Base-by-base conservation (phyloP, 1,284 basidiomycete genomes). In the Boletus putidus region DNA sequence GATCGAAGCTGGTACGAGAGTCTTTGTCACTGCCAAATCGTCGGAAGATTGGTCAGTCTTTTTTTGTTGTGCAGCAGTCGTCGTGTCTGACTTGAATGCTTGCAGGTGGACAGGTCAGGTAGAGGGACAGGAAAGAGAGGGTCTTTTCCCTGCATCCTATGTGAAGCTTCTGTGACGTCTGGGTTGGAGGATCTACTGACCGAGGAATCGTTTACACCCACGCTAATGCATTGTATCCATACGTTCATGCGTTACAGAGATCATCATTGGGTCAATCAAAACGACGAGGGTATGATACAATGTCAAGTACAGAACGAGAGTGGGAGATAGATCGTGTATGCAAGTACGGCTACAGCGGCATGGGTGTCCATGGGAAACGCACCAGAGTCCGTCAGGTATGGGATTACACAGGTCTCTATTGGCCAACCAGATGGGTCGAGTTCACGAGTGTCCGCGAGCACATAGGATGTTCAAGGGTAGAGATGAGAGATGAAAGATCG, bases 91-190 rank as follows among this genome's bases (percentile, higher is more conserved):
- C 55, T 25, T 10, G 43, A 31, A 31, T 50, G 43, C 52, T 59
- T 45, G 43, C 67, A 91, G 89, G 89, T 91, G 89, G 89, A 88
- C 83, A 10, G 89, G 87, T 14, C 84, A 87, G 71, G 71, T 82
- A 31, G 77, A 87, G 62, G 86, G 86, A 12, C 76, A 85, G 65
- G 86, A 84, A 16, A 80, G 75, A 67, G 78, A 78, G 50, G 89
- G 89, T 6, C 73, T 90, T 27, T 85, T 91, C 66, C 89, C 89
- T 20, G 88, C 88, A 11, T 82, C 88, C 25, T 91, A 91, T 73
- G 88, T 88, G 66, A 85, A 85, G 68, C 59, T 85, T 27, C 63
- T 89, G 67, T 88, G 75, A 59, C 16, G 14, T 35, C 20, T 23
- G 12, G 29, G 23, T 31, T 39, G 20, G 42, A 33, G 37, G 44